A percentile compares a stretch with the other conserved stretches of the same genome.
Conservation (phyloP, 192 early-diverging fungal species). For the Linnemannia elongata region DNA sequence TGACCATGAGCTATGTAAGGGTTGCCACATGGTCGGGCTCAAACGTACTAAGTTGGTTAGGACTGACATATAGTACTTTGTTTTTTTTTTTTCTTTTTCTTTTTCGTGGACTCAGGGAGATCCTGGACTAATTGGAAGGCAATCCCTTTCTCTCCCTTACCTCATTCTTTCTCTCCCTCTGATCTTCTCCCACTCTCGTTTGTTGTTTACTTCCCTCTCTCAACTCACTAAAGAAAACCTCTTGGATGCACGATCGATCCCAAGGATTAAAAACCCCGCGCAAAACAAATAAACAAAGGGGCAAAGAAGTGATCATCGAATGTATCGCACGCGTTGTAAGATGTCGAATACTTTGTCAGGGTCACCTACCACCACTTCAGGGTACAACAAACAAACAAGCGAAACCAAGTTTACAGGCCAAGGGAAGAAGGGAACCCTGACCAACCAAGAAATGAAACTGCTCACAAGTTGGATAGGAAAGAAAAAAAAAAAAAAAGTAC, state of each 20-base stretch:
- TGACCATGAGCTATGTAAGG: background rate
- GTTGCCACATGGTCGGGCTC: background rate
- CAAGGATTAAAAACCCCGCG: background rate
- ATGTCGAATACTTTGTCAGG: background rate
- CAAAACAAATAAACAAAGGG: background rate
- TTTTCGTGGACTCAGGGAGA: background rate
- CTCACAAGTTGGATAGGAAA: background rate
- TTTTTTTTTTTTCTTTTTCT: no score
- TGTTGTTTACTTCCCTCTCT: background rate
- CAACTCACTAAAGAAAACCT: background rate
- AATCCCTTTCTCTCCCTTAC: background rate
- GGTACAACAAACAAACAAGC: background rate
- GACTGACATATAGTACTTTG: background rate
- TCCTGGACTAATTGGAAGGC: background rate
- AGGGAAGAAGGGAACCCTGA: constrained; percentile 1
- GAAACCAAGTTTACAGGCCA: background rate
- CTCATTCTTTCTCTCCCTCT: background rate
- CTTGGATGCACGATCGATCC: background rate
- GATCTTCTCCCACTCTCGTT: background rate
- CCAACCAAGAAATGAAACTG: background rate
- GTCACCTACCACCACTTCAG: no score
- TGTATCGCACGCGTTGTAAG: background rate
- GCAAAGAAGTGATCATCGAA: background rate
- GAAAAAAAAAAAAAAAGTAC: background rate
- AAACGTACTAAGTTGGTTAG: background rate